A percentile compares a stretch with the other conserved stretches of the same genome.
These are phyloP conservation scores for Ascochyta koolunga DNA, from an alignment of 2,329 filamentous ascomycete species.

Conservation along the genomic window DNA sequence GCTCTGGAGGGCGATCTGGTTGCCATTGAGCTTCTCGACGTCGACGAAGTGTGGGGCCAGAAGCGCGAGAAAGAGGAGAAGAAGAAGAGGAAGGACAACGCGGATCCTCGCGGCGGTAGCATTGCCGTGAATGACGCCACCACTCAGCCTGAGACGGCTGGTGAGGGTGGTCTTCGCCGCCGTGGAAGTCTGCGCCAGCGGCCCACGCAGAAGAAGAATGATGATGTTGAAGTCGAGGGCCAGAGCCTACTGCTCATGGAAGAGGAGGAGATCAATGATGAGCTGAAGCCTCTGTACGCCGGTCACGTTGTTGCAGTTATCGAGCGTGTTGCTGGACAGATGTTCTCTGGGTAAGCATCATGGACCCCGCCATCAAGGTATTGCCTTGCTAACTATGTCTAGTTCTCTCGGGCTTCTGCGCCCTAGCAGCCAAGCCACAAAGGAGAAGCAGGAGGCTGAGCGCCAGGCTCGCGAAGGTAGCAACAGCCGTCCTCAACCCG, in stretches of 20 bases:
- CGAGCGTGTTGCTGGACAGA: conserved; percentile 94
- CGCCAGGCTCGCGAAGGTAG: conserved; percentile 86
- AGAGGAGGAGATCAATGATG: conserved; percentile 98
- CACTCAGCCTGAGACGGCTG: conserved; percentile 62
- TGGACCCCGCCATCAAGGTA: not conserved
- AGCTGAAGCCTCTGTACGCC: conserved; percentile 95
- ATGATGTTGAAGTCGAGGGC: conserved; percentile 97
- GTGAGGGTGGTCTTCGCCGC: conserved; percentile 85
- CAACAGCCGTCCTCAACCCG: conserved; percentile 74
- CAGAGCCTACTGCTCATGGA: conserved; percentile 96
- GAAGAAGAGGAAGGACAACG: conserved; percentile 99
- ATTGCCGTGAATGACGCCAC: conserved; percentile 70
- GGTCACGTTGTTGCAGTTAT: conserved; percentile 97
- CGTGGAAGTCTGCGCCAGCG: conserved; percentile 95
- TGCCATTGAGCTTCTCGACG: conserved; percentile 92
- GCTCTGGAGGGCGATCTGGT: conserved; percentile 95
- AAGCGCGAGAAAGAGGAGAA: conserved; percentile 99
- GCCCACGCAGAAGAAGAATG: conserved; percentile 99
- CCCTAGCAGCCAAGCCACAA: conserved; percentile 96
- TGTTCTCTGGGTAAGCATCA: conserved; percentile 76
- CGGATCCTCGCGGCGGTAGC: conserved; percentile 82
- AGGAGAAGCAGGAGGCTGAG: conserved; percentile 99
- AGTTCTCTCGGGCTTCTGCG: conserved; percentile 89
- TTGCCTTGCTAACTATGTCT: conserved; percentile 15
- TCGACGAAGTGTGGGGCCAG: conserved; percentile 98